Evolutionary conservation across 2,329 filamentous ascomycete genomes (phyloP), one percentile per base, ranked within the genome.

Genomic region (Pezicula radicicola): DNA sequence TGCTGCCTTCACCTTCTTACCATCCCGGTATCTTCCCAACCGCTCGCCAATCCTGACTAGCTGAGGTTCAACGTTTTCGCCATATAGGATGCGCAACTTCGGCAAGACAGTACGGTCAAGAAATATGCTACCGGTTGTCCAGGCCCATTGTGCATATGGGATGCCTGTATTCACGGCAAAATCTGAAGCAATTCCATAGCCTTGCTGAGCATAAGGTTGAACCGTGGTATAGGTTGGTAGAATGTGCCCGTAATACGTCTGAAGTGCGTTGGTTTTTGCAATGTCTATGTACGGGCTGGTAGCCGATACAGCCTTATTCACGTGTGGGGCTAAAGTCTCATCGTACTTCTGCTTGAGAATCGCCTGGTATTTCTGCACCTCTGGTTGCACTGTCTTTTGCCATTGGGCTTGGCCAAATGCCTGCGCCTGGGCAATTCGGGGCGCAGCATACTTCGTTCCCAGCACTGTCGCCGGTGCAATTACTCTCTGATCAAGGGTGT

Each of bases 41-140:
- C 92, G 85, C 72, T 97, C 88, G 12, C 90, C 89, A 63, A 99
- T 97, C 63, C 91, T 90, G 51, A 93, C 82, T 13, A 99, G 79
- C 70, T 99, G 95, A 13, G 95, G 95, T 72, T 97, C 92, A 3
- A 99, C 92, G 62, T 96, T 96, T 65, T 96, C 86, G 10, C 86
- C 82, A 65, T 97, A 97, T 5, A 97, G 73, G 13, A 88, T 79
- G 25, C 88, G 84, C 10, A 97, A 57, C 58, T 88, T 86, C 2
- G 93, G 93, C 87, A 89, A 94, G 15, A 97, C 75, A 2, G 84
- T 86, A 44, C 83, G 81, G 52, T 91, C 83, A 33, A 95, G 72
- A 64, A 97, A 93, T 12, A 79, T 72, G 53, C 84, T 81, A 0
- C 81, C 80, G 53, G 84, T 84, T 51, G 84, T 83, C 79, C 87